These are phyloP conservation scores for Cyberlindnera meyerae DNA, from an alignment of 805 yeast genomes.

Conservation along the genomic window DNA sequence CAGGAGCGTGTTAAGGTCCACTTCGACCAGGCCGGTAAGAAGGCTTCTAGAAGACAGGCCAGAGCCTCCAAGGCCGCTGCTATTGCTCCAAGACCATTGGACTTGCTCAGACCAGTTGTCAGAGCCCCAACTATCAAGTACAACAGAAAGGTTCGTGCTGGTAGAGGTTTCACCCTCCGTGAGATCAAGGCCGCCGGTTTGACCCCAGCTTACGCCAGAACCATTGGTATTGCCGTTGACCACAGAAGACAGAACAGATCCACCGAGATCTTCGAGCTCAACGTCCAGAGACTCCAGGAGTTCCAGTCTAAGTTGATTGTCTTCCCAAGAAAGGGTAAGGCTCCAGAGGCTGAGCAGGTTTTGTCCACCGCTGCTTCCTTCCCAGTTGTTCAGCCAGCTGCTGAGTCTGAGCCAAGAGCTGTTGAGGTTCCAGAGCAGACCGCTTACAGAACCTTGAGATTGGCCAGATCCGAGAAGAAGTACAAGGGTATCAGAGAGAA, in stretches of 20 bases:
- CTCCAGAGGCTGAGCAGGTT: conserved; percentile 77
- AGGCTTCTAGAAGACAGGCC: conserved; percentile 92
- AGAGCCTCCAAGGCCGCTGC: conserved; percentile 92
- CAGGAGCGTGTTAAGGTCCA: conserved; percentile 99
- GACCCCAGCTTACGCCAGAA: conserved; percentile 92
- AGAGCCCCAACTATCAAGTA: conserved; percentile 98
- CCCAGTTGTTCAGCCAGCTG: conserved; percentile 83
- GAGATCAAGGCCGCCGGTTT: conserved; percentile 98
- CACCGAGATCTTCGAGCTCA: conserved; percentile 88
- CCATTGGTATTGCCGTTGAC: conserved; percentile 98
- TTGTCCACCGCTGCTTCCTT: conserved; percentile 69
- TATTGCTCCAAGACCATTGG: conserved; percentile 97
- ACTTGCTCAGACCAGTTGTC: conserved; percentile 93
- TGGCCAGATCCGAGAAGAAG: conserved; percentile 91
- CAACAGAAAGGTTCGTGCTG: conserved; percentile 99
- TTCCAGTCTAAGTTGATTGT: conserved; percentile 93
- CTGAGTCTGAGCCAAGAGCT: conserved; percentile 81
- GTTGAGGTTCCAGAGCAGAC: conserved; percentile 61
- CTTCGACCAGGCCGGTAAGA: conserved; percentile 99
- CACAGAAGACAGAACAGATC: conserved; percentile 99
- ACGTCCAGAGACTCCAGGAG: conserved; percentile 95
- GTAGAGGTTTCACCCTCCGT: conserved; percentile 98
- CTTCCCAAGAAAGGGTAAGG: conserved; percentile 88
- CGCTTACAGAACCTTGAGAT: conserved; percentile 94
- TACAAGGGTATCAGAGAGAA: conserved; percentile 95